phyloP scores from a whole-genome alignment of 352 stramenopile genomes.

The Globisporangium takayamanum region DNA sequence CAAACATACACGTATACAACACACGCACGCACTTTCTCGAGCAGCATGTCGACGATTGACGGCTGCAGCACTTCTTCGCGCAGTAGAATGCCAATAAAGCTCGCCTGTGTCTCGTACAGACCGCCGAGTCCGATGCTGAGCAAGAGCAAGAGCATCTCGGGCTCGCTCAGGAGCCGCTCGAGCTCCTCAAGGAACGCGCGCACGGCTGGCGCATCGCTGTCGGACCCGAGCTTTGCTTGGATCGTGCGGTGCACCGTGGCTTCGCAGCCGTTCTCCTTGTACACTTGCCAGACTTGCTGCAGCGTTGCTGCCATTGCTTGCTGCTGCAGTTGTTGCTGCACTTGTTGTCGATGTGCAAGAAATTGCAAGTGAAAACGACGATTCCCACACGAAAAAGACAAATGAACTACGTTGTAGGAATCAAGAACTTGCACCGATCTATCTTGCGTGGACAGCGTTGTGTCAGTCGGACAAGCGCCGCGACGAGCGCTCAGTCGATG shows the following conservation, averaged over 20 bases:
- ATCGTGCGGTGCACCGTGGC: slow-evolving; percentile 27
- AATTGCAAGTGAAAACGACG: not conserved
- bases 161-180: slow-evolving; percentile 27
- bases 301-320: slow-evolving; percentile 23
- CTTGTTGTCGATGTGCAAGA: not conserved
- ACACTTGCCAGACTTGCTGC: slow-evolving; percentile 33
- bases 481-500: slow-evolving; percentile 1
- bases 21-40: slow-evolving; percentile 32
- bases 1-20: not conserved
- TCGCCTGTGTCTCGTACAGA: slow-evolving; percentile 35
- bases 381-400: not conserved
- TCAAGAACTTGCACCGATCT: not conserved
- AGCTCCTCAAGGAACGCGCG: slow-evolving; percentile 28
- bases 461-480: slow-evolving; percentile 6
- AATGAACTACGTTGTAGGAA: not conserved
- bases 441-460: too few species aligned
- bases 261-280: slow-evolving; percentile 41
- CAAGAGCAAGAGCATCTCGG: slow-evolving; percentile 38
- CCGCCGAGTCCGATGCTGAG: slow-evolving; percentile 37
- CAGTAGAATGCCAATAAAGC: slow-evolving; percentile 51
- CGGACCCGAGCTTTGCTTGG: slow-evolving; percentile 17
- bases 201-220: slow-evolving; percentile 18
- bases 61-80: slow-evolving; percentile 43
- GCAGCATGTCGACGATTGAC: slow-evolving; percentile 34
- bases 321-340: not conserved